A percentile compares a stretch with the other conserved stretches of the same genome.
phyloP scores from a whole-genome alignment of 2,329 filamentous ascomycete species.

The Aspergillus jensenii region DNA sequence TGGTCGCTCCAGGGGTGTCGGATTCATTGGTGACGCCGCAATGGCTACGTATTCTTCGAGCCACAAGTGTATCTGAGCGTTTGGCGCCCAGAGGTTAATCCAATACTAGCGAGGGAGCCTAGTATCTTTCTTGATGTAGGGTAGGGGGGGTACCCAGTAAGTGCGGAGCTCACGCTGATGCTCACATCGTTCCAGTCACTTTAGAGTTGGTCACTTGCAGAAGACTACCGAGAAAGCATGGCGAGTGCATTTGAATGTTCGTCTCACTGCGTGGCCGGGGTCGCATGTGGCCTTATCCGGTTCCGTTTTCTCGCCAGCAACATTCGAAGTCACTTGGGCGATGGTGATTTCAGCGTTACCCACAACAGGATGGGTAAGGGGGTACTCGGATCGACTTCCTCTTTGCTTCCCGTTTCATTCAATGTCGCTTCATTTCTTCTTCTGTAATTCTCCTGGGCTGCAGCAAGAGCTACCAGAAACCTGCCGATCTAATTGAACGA shows the following conservation, averaged over 20 bases:
- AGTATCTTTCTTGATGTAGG: background rate
- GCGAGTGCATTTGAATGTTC: background rate
- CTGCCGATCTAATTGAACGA: background rate
- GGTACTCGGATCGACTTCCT: background rate
- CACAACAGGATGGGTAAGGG: background rate
- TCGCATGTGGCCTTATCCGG: background rate
- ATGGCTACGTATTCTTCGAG: background rate
- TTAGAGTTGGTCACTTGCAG: slow-evolving; percentile 10
- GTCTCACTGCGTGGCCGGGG: background rate
- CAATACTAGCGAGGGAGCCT: background rate
- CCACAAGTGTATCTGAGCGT: background rate
- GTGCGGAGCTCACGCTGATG: background rate
- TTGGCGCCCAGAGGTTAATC: background rate
- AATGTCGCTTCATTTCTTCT: too few relatives aligned
- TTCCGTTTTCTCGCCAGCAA: background rate
- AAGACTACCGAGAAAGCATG: slow-evolving; percentile 3
- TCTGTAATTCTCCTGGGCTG: background rate
- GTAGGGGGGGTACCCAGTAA: background rate
- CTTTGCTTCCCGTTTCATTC: background rate
- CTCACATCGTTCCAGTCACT: background rate
- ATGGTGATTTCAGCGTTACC: background rate
- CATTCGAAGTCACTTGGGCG: background rate
- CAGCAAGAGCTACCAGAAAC: background rate
- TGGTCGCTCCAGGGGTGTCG: background rate
- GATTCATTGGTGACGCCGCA: background rate